Conservation (phyloP, 2,329 filamentous ascomycete genomes). For the Neurospora sp. region DNA sequence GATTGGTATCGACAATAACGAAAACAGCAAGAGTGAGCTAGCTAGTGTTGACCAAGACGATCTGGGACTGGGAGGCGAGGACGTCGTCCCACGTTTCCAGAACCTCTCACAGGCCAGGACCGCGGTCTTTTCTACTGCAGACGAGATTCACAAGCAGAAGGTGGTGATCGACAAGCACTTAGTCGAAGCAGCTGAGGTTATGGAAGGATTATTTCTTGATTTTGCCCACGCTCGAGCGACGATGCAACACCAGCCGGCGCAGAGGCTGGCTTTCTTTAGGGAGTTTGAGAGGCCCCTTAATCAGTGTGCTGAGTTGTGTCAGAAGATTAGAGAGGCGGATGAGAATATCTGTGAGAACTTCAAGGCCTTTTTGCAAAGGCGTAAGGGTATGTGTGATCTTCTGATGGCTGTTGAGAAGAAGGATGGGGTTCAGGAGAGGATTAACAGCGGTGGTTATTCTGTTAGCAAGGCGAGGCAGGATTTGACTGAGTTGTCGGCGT, state of each 20-base stretch:
- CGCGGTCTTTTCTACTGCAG: accelerated
- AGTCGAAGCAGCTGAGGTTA: not conserved
- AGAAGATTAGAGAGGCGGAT: not conserved
- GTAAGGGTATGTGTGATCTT: not conserved
- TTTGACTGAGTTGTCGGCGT: not conserved
- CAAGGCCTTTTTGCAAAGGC: not conserved
- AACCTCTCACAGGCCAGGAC: not conserved
- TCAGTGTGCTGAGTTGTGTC: not conserved
- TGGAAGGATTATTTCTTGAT: accelerated
- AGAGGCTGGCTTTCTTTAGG: not conserved
- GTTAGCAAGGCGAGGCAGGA: not conserved
- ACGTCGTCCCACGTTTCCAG: not conserved
- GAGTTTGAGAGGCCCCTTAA: not conserved
- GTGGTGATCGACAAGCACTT: not conserved
- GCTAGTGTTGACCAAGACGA: too few species aligned
- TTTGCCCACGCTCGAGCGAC: not conserved
- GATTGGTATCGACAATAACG: too few species aligned
- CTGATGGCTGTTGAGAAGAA: not conserved
- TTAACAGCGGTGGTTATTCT: not conserved
- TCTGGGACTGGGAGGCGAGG: too few species aligned
- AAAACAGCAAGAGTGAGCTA: too few species aligned
- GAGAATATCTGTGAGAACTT: not conserved
- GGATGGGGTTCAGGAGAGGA: not conserved
- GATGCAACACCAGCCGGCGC: not conserved
- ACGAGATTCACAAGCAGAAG: not conserved